Percentiles rank a stretch among this genome's conserved stretches.
phyloP scores from a whole-genome alignment of 805 yeast genomes.

The Spathaspora girioi region DNA sequence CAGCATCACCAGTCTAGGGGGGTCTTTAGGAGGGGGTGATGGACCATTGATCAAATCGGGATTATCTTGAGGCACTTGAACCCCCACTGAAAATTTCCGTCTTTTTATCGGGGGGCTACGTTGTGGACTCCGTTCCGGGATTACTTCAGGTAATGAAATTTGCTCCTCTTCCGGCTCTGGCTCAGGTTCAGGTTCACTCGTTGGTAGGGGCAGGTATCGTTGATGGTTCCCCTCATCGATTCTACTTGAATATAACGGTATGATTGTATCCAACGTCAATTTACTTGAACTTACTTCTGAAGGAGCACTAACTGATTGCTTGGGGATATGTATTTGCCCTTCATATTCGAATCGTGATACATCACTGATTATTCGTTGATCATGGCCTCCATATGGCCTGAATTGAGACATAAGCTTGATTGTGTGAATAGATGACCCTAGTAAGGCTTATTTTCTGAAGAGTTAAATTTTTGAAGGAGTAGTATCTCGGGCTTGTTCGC shows the following conservation, averaged over 20 bases:
- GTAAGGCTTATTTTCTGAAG: too few relatives aligned
- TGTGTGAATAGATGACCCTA: neutral
- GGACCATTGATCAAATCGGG: slow-evolving; percentile 1
- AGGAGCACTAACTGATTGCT: slow-evolving; percentile 14
- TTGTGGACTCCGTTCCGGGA: neutral
- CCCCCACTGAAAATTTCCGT: neutral
- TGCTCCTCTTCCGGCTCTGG: too few relatives aligned
- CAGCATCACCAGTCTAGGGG: neutral
- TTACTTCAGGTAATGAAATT: neutral
- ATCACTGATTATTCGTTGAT: slow-evolving; percentile 27
- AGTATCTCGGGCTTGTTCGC: neutral
- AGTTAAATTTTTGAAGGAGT: too few relatives aligned
- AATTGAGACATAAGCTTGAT: slow-evolving; percentile 4
- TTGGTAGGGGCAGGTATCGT: neutral
- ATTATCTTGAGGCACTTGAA: slow-evolving; percentile 3
- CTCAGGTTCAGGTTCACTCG: neutral
- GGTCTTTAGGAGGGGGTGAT: slow-evolving; percentile 6
- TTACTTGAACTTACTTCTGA: slow-evolving; percentile 10
- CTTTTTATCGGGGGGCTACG: neutral
- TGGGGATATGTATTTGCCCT: too few relatives aligned
- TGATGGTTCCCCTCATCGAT: slow-evolving; percentile 2
- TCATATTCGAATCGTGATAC: slow-evolving; percentile 30
- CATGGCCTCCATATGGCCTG: slow-evolving; percentile 18
- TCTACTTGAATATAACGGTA: slow-evolving; percentile 7
- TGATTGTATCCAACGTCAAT: slow-evolving; percentile 12